These are phyloP conservation scores for Chytriomyces sp. DNA, from an alignment of 192 early-diverging fungal species.

Conservation along the genomic window DNA sequence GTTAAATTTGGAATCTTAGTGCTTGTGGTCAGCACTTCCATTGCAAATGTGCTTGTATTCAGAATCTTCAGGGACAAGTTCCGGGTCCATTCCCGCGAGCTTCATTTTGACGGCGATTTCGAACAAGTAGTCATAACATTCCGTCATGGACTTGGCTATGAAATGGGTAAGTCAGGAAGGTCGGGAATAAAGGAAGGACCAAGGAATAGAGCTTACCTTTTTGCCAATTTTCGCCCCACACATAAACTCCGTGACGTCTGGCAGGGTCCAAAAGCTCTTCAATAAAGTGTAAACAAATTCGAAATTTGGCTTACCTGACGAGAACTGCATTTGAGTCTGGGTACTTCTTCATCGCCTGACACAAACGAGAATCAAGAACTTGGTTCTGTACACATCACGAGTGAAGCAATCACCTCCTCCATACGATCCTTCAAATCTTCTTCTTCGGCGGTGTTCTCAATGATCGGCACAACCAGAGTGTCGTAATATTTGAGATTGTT, in stretches of 20 bases:
- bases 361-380: neutral
- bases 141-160: constrained; percentile 90
- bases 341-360: constrained; percentile 78
- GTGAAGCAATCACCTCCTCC: constrained; percentile 53
- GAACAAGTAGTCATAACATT: constrained; percentile 99
- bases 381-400: constrained; percentile 3
- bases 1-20: no score
- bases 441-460: constrained; percentile 95
- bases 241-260: constrained; percentile 92
- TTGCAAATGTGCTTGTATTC: constrained; percentile 47
- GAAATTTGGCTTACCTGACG: constrained; percentile 46
- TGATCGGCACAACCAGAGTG: constrained; percentile 85
- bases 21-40: neutral
- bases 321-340: constrained; percentile 93
- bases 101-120: constrained; percentile 96
- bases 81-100: constrained; percentile 79
- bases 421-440: constrained; percentile 87
- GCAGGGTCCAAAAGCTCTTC: neutral
- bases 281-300: neutral
- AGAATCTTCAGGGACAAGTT: constrained; percentile 45
- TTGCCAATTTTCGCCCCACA: constrained; percentile 96
- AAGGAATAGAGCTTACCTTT: constrained; percentile 53
- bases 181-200: constrained; percentile 1
- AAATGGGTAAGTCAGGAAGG: neutral
- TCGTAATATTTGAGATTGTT: constrained; percentile 77